These are phyloP conservation scores for Onygenales sp. DNA, from an alignment of 2,329 filamentous ascomycete species.

Conservation along the genomic window DNA sequence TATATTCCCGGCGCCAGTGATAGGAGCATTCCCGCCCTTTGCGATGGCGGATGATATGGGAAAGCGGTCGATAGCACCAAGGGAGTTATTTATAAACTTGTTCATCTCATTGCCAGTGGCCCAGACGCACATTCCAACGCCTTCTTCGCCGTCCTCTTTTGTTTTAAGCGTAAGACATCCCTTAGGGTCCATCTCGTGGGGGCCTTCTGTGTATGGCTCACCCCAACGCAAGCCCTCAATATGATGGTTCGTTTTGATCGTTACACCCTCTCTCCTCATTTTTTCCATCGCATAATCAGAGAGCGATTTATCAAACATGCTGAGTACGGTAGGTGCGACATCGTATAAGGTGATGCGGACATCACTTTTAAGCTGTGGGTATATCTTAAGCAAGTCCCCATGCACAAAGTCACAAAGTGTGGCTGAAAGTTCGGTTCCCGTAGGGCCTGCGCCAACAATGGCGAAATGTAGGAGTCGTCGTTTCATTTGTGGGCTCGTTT, in stretches of 20 bases:
- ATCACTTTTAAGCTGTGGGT: slow-evolving; percentile 42
- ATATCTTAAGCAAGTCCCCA: slow-evolving; percentile 44
- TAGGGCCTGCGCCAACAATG: slow-evolving; percentile 50
- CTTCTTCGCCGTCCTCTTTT: slow-evolving; percentile 49
- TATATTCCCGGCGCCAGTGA: slow-evolving; percentile 8
- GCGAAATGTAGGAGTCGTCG: slow-evolving; percentile 48
- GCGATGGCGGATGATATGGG: slow-evolving; percentile 9
- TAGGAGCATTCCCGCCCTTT: neutral
- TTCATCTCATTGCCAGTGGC: slow-evolving; percentile 49
- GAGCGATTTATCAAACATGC: slow-evolving; percentile 51
- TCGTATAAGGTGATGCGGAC: slow-evolving; percentile 51
- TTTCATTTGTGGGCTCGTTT: slow-evolving; percentile 42
- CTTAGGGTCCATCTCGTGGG: slow-evolving; percentile 33
- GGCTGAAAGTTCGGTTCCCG: slow-evolving; percentile 47
- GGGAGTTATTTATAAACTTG: slow-evolving; percentile 40
- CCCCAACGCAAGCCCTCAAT: slow-evolving; percentile 46
- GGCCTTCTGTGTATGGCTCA: slow-evolving; percentile 29
- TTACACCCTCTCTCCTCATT: slow-evolving; percentile 46
- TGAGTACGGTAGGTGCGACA: slow-evolving; percentile 49
- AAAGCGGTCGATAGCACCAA: slow-evolving; percentile 16
- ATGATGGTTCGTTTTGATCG: slow-evolving; percentile 50
- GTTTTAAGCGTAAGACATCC: slow-evolving; percentile 43
- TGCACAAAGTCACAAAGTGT: slow-evolving; percentile 50
- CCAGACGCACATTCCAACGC: slow-evolving; percentile 54
- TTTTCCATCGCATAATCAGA: slow-evolving; percentile 47